These are phyloP conservation scores for Plasmodium vivax DNA, from an alignment of 169 alveolate species.

Conservation along the genomic window DNA sequence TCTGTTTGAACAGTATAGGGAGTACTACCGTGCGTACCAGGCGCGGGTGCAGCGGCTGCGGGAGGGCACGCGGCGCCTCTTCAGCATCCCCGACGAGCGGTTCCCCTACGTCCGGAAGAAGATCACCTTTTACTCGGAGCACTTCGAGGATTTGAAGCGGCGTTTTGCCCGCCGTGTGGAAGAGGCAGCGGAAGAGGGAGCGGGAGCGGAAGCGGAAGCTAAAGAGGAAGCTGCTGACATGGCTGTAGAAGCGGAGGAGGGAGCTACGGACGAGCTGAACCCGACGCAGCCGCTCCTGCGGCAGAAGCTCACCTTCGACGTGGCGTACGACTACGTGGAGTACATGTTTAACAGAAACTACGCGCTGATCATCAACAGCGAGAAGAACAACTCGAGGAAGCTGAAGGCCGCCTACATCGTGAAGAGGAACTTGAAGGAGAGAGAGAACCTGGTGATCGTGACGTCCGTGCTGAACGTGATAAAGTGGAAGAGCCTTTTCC, in stretches of 20 bases:
- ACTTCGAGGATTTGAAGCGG: slow-evolving; percentile 20
- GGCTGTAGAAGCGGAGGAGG: not conserved
- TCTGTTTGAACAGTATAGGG: slow-evolving; percentile 8
- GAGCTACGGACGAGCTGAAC: not conserved
- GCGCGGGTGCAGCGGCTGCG: not conserved
- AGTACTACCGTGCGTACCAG: not conserved
- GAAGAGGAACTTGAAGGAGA: slow-evolving; percentile 16
- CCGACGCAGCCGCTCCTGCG: not conserved
- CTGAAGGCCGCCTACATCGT: slow-evolving; percentile 54
- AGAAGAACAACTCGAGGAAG: slow-evolving; percentile 57
- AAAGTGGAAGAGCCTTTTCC: slow-evolving; percentile 55
- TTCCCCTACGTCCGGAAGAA: slow-evolving; percentile 8
- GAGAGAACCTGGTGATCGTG: slow-evolving; percentile 36
- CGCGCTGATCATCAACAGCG: slow-evolving; percentile 34
- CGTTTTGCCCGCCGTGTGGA: not conserved
- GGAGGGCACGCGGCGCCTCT: not conserved
- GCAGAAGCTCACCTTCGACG: slow-evolving; percentile 18
- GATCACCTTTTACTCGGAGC: slow-evolving; percentile 12
- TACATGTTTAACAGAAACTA: slow-evolving; percentile 31
- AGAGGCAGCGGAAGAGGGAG: not conserved
- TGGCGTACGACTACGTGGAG: slow-evolving; percentile 1
- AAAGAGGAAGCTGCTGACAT: not conserved
- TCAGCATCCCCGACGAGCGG: slow-evolving; percentile 2
- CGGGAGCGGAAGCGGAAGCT: not conserved
- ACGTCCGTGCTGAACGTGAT: slow-evolving; percentile 29